Evolutionary conservation across 2,329 filamentous ascomycete species (phyloP), one percentile per base, ranked within the genome.

Genomic region (Pseudocercospora crystallina): DNA sequence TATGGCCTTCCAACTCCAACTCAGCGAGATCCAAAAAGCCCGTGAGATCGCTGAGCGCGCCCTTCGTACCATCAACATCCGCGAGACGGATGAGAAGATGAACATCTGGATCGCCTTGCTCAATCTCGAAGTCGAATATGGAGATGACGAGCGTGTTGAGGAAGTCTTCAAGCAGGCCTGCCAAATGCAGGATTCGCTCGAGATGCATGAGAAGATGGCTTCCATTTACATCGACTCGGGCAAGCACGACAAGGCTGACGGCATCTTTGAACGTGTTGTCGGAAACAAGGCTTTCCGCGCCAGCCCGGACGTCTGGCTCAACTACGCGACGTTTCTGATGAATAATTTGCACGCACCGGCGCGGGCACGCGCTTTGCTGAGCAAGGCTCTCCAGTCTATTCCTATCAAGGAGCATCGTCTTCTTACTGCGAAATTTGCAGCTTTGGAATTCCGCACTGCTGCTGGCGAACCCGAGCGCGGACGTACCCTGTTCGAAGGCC

Each of bases 1-100:
- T 74, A 97, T 99, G 90, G 90, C 91, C n/a, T 95, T 95, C 80
- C 90, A 97, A 72, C 85, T 96, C 70, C 87, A 95, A 67, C 82
- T 95, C 45, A 89, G 89, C 66, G 94, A 99, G 72, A 79, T 95
- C 14, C 83, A 86, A 54, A 94, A 90, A 71, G 91, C 94, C 10
- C 84, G 92, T 42, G 87, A 92, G 59, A 86, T 96, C 52, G 91
- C 90, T 2, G 88, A 96, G 72, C 87, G 94, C 54, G 94, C 94
- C 13, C 81, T 97, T 57, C 85, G 86, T 66, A 95, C 87, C 12
- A 97, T 99, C 74, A 88, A 89, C 70, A 89, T 95, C 54, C 84
- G 89, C 20, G 90, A 96, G 68, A 88, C 96, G 68, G 84, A 85
- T 2, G 94, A 96, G 73, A 96, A 96, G 73, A 77, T 95, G 62